phyloP scores from a whole-genome alignment of 768 basidiomycete species.

The Nidularia sp. region DNA sequence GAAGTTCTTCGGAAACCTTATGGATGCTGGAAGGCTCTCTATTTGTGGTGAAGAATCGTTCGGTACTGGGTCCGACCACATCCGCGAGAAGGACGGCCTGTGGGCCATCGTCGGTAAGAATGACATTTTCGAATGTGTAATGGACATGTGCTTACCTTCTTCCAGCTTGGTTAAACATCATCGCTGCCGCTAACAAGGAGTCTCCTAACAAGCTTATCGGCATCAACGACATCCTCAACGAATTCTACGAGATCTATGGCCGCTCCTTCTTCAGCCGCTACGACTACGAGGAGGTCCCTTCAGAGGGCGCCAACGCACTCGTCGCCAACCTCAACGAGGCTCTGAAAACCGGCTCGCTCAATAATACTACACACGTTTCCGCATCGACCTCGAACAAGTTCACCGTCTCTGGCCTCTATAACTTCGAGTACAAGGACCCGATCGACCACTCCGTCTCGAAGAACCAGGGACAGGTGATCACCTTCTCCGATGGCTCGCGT shows the following conservation, averaged over 20 bases:
- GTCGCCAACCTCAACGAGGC: slow-evolving; percentile 74
- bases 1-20: slow-evolving; percentile 99
- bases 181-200: slow-evolving; percentile 81
- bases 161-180: slow-evolving; percentile 94
- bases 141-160: not conserved
- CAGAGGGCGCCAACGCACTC: slow-evolving; percentile 83
- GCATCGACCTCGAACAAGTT: slow-evolving; percentile 66
- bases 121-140: not conserved
- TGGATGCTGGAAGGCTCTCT: slow-evolving; percentile 97
- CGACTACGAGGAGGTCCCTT: slow-evolving; percentile 97
- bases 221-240: slow-evolving; percentile 86
- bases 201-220: slow-evolving; percentile 75
- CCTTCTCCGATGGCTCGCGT: slow-evolving; percentile 87
- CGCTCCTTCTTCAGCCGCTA: slow-evolving; percentile 99
- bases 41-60: slow-evolving; percentile 99
- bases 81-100: slow-evolving; percentile 98
- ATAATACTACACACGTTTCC: slow-evolving; percentile 64
- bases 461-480: slow-evolving; percentile 95
- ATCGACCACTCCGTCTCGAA: slow-evolving; percentile 90
- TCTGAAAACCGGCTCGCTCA: slow-evolving; percentile 64
- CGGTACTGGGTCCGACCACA: slow-evolving; percentile 99
- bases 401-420: slow-evolving; percentile 70
- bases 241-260: slow-evolving; percentile 90
- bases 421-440: slow-evolving; percentile 98
- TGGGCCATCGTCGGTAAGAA: slow-evolving; percentile 92